These are phyloP conservation scores for Scutellaria minor DNA, from an alignment of 257 asterid genomes.

Conservation along the genomic window DNA sequence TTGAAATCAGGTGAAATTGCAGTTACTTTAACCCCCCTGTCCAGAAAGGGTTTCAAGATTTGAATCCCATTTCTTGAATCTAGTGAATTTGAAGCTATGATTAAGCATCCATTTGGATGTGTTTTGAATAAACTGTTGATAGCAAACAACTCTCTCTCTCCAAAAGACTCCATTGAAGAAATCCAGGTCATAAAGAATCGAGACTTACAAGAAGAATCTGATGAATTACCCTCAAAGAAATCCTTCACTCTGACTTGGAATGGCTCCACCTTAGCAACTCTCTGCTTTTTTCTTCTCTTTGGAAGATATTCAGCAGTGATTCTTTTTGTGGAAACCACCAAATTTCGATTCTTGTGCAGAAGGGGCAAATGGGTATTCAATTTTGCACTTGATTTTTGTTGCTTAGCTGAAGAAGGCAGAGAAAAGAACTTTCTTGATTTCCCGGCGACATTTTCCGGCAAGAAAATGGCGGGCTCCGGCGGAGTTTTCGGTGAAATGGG, in stretches of 20 bases:
- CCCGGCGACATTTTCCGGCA: constrained; percentile 53
- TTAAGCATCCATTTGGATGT: constrained; percentile 73
- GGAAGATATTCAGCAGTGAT: constrained; percentile 15
- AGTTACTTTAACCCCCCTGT: constrained; percentile 58
- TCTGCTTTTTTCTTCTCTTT: constrained; percentile 38
- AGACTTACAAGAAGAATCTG: constrained; percentile 51
- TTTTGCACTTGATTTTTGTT: constrained; percentile 31
- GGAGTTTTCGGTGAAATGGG: constrained; percentile 50
- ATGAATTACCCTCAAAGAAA: constrained; percentile 45
- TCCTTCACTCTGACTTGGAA: constrained; percentile 65
- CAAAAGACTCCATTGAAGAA: constrained; percentile 58
- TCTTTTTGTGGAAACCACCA: constrained; percentile 33
- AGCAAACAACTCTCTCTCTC: constrained; percentile 64
- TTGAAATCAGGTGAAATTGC: constrained; percentile 73
- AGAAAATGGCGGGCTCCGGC: constrained; percentile 49
- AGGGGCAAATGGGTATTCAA: constrained; percentile 52
- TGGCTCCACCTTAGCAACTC: constrained; percentile 33
- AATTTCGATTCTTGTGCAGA: constrained; percentile 50
- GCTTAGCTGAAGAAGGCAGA: constrained; percentile 32
- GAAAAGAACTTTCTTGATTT: constrained; percentile 62
- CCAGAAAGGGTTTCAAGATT: constrained; percentile 60
- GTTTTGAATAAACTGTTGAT: constrained; percentile 64
- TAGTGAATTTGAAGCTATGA: constrained; percentile 71
- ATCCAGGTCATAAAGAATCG: constrained; percentile 94
- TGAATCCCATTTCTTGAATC: constrained; percentile 68